Evolutionary conservation across 2,329 filamentous ascomycete genomes (phyloP), one percentile per base, ranked within the genome.

Genomic region (Hypoxylon sp.): DNA sequence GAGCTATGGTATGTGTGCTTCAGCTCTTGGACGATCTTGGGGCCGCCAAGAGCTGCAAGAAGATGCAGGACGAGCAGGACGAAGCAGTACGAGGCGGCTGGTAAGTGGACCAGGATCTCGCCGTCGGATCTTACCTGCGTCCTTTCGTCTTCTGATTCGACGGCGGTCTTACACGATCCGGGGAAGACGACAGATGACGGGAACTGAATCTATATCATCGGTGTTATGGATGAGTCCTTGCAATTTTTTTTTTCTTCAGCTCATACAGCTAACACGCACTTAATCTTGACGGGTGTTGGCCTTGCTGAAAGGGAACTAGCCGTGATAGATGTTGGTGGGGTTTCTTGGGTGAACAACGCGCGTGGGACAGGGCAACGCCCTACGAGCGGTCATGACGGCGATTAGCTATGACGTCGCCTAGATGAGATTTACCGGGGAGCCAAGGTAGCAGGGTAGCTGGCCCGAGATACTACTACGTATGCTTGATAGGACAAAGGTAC

Each of bases 21-120:
- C 11, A 10, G 17, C 29, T n/a, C 33, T 50, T 27, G 42, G 54
- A 56, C 29, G 47, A 27, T n/a, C 21, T 35, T 33, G 23, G 26
- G 33, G 33, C 33, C 41, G 60, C 60, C 57, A 63, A 63, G 60
- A 63, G 53, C 55, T 59, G 57, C 60, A 52, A 53, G 45, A n/a
- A n/a, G n/a, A n/a, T n/a, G n/a, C n/a, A n/a, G n/a, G n/a, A n/a
- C n/a, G n/a, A n/a, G n/a, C n/a, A n/a, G n/a, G n/a, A n/a, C n/a
- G n/a, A n/a, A n/a, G n/a, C n/a, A n/a, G n/a, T n/a, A 40, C 29
- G 26, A 57, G 53, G 56, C 55, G 48, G 60, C 43, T 41, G 56
- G 51, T 18, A 48, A 46, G 49, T 41, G 38, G 46, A 33, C 17
- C 33, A 24, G 38, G 38, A 11, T 40, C 2, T 29, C 13, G 29